A percentile compares a stretch with the other conserved stretches of the same genome.
These are phyloP conservation scores for Claviceps humidiphila DNA, from an alignment of 2,329 filamentous ascomycete species.

Conservation along the genomic window DNA sequence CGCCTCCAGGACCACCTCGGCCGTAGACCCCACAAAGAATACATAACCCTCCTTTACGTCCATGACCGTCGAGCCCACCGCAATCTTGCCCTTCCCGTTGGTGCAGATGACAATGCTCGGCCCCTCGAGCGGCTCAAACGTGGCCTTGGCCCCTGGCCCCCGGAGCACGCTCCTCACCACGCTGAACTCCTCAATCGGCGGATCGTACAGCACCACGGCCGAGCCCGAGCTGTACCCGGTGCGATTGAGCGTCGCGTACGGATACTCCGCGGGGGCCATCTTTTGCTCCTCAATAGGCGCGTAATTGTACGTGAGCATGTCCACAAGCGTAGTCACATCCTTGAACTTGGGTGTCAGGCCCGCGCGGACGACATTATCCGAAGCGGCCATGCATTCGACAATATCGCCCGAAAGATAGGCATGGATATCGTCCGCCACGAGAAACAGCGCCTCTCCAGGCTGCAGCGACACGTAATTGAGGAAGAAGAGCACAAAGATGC, in stretches of 20 bases:
- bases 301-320: conserved; percentile 90
- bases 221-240: conserved; percentile 67
- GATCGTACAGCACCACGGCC: conserved; percentile 68
- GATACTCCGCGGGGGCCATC: conserved; percentile 74
- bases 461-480: conserved; percentile 85
- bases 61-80: conserved; percentile 69
- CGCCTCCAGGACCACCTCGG: conserved; percentile 68
- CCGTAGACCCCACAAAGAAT: conserved; percentile 78
- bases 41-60: conserved; percentile 62
- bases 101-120: conserved; percentile 93
- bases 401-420: conserved; percentile 90
- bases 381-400: conserved; percentile 97
- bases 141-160: conserved; percentile 61
- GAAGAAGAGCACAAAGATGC: conserved; percentile 92
- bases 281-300: conserved; percentile 92
- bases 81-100: conserved; percentile 66
- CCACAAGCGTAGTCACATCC: conserved; percentile 76
- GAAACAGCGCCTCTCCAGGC: conserved; percentile 87
- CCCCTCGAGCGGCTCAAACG: conserved; percentile 74
- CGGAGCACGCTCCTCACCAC: conserved; percentile 72
- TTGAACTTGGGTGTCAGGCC: conserved; percentile 99
- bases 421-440: conserved; percentile 94
- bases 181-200: conserved; percentile 91
- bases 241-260: conserved; percentile 73
- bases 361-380: conserved; percentile 96